Evolutionary conservation across 805 yeast genomes (phyloP), one percentile per base, ranked within the genome.

Genomic region (Ogataea nitratoaversa): DNA sequence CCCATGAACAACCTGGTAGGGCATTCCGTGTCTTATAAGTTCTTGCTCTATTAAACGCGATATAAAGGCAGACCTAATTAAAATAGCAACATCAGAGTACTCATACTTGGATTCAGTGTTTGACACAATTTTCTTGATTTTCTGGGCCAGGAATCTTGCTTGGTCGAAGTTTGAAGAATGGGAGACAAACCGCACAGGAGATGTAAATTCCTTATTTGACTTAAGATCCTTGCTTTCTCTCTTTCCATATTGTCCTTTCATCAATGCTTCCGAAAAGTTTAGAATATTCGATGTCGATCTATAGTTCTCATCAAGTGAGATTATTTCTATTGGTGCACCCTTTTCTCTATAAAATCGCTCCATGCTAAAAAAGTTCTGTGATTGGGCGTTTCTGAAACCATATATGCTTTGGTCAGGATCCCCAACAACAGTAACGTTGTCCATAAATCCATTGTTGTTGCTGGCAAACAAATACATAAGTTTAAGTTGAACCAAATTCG

Each of bases 331-430:
- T 0, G 27, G 22, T 5, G 38, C 32, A 2, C 48, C 47, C 13
- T 33, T 54, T 1, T 54, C 48, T 2, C 19, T 37, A 31, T 54
- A 72, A 42, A 66, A 54, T 0, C 49, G 39, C 30, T 63, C 59
- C 85, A 88, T 78, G 12, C 66, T 65, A 30, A 63, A 63, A 51
- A 90, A 86, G 52, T 85, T 89, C 14, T 68, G 64, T 1, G 82
- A 69, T 27, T 79, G 78, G 0, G 97, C 97, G 52, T 82, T 79
- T 44, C 98, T 68, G 51, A 91, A 91, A 0, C 83, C 88, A 59
- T 93, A 91, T 18, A 91, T 91, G 54, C 95, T 82, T 61, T 91
- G 99, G 60, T 93, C 96, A 0, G 96, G 96, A 56, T 91, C 99
- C 1, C 99, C 99, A 2, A 91, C 97, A 1, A 89, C 81, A 0